phyloP scores from a whole-genome alignment of 495 filamentous ascomycete species.

The Delitschia confertaspora region DNA sequence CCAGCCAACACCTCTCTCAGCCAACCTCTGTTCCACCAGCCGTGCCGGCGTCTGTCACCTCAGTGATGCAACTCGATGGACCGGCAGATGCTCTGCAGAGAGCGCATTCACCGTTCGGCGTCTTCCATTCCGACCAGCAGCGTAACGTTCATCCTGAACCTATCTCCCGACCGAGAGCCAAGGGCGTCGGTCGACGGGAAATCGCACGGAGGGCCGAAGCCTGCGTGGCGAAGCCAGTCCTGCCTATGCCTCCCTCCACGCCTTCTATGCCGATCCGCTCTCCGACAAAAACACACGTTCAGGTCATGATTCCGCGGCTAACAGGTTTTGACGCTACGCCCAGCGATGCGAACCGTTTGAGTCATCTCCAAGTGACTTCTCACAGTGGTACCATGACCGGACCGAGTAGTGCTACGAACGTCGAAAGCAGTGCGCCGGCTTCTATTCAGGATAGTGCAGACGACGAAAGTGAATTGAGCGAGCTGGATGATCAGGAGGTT shows the following conservation, averaged over 20 bases:
- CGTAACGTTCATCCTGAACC: conserved; percentile 11
- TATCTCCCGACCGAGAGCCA: conserved; percentile 36
- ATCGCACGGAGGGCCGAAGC: conserved; percentile 55
- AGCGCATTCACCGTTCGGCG: conserved; percentile 9
- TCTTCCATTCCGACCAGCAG: conserved; percentile 12
- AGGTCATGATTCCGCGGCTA: too few relatives aligned
- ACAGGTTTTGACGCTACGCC: too few relatives aligned
- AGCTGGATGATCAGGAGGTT: conserved; percentile 23
- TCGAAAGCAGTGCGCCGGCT: conserved; percentile 17
- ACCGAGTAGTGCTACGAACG: conserved; percentile 4
- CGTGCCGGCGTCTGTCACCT: background rate
- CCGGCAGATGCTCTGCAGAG: conserved; percentile 5
- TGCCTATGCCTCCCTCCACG: conserved; percentile 3
- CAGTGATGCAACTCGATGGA: conserved; percentile 16
- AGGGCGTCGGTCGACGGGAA: conserved; percentile 56
- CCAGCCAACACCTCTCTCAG: conserved; percentile 20
- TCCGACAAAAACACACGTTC: conserved; percentile 1
- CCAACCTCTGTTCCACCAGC: conserved; percentile 4
- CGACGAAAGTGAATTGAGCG: conserved; percentile 28
- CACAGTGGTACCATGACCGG: conserved; percentile 12
- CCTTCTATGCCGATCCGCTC: conserved; percentile 23
- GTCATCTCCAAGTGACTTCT: conserved; percentile 3
- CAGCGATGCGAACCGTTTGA: background rate
- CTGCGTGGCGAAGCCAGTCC: conserved; percentile 36
- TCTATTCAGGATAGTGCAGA: conserved; percentile 27